Base-by-base conservation (phyloP, 2,329 filamentous ascomycete genomes). In the Fusarium devonianum region DNA sequence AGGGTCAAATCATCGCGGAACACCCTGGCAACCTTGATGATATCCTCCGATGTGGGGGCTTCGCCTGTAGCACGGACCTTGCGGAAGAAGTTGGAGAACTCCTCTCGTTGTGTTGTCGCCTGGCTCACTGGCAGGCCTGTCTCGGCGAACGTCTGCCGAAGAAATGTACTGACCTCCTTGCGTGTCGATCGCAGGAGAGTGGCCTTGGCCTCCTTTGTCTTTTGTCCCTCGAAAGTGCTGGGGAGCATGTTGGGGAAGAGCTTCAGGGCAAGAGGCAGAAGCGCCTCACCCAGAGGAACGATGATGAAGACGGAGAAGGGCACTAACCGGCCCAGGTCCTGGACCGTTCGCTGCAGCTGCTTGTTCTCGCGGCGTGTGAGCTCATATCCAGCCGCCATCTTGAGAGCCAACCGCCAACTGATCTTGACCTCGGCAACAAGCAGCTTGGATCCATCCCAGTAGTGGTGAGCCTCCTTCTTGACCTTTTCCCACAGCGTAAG, bases 301-400 rank as follows among this genome's bases (percentile, higher is more conserved):
- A 99, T 93, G 65, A 99, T 83, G 73, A 99, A 99, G 63, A 97
- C 89, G 7, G 92, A 96, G 73, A 99, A 99, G 12, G 94, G 94
- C 11, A 99, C 89, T 50, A 99, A 78, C 12, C 94, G 92, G 23
- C 85, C 92, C 35, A 99, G 81, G 76, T 99, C 94, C 73, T 95
- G 90, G 12, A 97, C 91, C 9, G 94, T 99, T 67, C 94, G 85
- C 77, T 90, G 87, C 47, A 99, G 80, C 82, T 97, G 94, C 68
- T 92, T 85, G 75, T 94, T 85, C 77, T 99, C 94, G 76, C 94
- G 86, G 58, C 94, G 86, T 50, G 90, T 97, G 58, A 99, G 84
- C 74, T 99, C 94, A 75, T 99, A 99, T 7, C 94, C 94, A 50
- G 90, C 92, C 11, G 92, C 92, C 94, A 99, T 99, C 79, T 97